Evolutionary conservation across 495 filamentous ascomycete genomes (phyloP).

Genomic region (Podospora comata): DNA sequence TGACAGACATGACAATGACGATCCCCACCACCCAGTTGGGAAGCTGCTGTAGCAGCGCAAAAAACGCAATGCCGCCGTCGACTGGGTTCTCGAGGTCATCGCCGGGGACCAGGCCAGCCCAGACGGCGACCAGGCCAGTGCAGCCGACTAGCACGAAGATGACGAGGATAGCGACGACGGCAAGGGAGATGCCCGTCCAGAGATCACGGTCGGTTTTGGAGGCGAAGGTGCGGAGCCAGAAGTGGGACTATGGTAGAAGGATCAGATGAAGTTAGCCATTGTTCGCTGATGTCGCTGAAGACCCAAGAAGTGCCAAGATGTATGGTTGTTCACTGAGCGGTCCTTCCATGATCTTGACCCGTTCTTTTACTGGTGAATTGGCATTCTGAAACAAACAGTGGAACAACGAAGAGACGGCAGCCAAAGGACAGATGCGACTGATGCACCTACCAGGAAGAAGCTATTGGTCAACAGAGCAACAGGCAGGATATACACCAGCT

Average conservation of each 20-base stretch:
- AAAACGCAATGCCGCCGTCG: slow-evolving; percentile 67
- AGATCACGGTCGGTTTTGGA: slow-evolving; percentile 72
- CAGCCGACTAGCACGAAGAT: slow-evolving; percentile 65
- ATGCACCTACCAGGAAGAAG: slow-evolving; percentile 57
- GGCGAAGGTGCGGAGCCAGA: slow-evolving; percentile 80
- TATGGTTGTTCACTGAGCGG: too few relatives aligned
- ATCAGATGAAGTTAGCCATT: neutral
- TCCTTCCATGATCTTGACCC: too few relatives aligned
- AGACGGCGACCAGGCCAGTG: slow-evolving; percentile 68
- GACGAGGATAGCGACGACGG: slow-evolving; percentile 56
- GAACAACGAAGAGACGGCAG: slow-evolving; percentile 33
- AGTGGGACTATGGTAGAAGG: slow-evolving; percentile 47
- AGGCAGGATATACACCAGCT: slow-evolving; percentile 72
- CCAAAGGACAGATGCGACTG: neutral
- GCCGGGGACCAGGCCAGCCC: slow-evolving; percentile 63
- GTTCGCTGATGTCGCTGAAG: neutral
- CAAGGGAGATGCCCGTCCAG: slow-evolving; percentile 64
- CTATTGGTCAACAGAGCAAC: slow-evolving; percentile 73
- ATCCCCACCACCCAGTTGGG: slow-evolving; percentile 73
- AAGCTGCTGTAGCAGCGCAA: slow-evolving; percentile 64
- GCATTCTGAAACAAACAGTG: slow-evolving; percentile 76
- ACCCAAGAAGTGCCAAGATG: too few relatives aligned
- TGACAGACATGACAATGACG: slow-evolving; percentile 71
- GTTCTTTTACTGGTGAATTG: slow-evolving; percentile 65
- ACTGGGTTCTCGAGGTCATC: slow-evolving; percentile 45